Evolutionary conservation across 1,139 yeast species (phyloP).

Genomic region (Wickerhamomyces sp.): DNA sequence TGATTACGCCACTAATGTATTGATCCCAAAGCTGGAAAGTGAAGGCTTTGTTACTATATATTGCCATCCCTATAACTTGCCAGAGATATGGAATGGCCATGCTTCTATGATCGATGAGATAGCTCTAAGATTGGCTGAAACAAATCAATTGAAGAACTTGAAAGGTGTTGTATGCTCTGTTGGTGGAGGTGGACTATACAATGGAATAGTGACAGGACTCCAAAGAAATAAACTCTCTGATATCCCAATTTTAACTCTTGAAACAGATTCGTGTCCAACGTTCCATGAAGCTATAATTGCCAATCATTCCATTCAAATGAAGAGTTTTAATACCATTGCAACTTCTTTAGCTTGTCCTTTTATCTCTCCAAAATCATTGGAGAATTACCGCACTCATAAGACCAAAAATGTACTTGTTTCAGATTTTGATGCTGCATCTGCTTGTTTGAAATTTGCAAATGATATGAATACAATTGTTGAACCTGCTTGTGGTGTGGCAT

Average conservation of each 20-base stretch:
- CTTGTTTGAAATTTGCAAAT: constrained; percentile 46
- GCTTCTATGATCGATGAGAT: constrained; percentile 57
- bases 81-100: constrained; percentile 67
- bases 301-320: constrained; percentile 40
- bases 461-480: constrained; percentile 52
- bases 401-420: constrained; percentile 45
- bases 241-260: constrained; percentile 51
- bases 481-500: constrained; percentile 75
- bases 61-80: constrained; percentile 69
- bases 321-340: constrained; percentile 51
- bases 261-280: constrained; percentile 59
- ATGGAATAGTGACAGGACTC: constrained; percentile 58
- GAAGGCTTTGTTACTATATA: constrained; percentile 41
- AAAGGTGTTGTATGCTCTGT: constrained; percentile 63
- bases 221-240: constrained; percentile 33
- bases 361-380: constrained; percentile 44
- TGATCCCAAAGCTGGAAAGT: constrained; percentile 32
- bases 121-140: constrained; percentile 33
- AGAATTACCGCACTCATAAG: constrained; percentile 34
- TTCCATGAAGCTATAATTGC: constrained; percentile 44
- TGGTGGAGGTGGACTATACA: constrained; percentile 74
- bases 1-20: constrained; percentile 35
- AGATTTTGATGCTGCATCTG: constrained; percentile 51
- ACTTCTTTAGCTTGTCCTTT: constrained; percentile 58
- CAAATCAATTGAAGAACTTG: constrained; percentile 30